These are phyloP conservation scores for Nakazawaea ernobii DNA, from an alignment of 805 yeast genomes.

Conservation along the genomic window DNA sequence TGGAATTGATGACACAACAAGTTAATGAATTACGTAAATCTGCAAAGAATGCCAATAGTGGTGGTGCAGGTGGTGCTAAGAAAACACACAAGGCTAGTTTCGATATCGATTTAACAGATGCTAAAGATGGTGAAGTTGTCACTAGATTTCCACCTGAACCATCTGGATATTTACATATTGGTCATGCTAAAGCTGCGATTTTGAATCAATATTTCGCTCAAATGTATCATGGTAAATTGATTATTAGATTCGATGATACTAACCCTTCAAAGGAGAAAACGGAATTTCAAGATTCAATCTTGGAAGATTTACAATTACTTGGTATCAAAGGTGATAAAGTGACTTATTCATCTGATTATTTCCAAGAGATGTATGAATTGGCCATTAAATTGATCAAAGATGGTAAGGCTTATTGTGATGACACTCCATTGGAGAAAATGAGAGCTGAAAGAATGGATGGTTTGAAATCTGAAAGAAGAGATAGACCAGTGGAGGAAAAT, in stretches of 20 bases:
- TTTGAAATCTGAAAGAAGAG: conserved; percentile 86
- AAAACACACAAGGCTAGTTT: conserved; percentile 91
- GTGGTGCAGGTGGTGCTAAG: conserved; percentile 52
- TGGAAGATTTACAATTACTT: conserved; percentile 84
- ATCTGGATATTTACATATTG: conserved; percentile 97
- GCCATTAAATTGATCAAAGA: conserved; percentile 86
- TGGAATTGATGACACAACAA: conserved; percentile 61
- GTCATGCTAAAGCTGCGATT: conserved; percentile 98
- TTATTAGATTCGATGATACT: conserved; percentile 96
- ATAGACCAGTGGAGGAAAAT: conserved; percentile 89
- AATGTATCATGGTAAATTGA: conserved; percentile 91
- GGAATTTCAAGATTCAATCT: conserved; percentile 90
- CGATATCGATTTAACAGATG: conserved; percentile 88
- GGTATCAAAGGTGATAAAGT: conserved; percentile 90
- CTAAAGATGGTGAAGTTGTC: conserved; percentile 90
- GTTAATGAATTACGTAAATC: conserved; percentile 69
- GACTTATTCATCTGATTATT: conserved; percentile 92
- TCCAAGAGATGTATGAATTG: conserved; percentile 82
- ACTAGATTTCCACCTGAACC: conserved; percentile 99
- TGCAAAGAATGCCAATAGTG: conserved; percentile 39
- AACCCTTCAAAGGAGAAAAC: conserved; percentile 95
- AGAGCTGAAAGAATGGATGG: conserved; percentile 99
- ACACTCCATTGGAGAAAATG: conserved; percentile 91
- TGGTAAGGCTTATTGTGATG: conserved; percentile 97
- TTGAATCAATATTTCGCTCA: conserved; percentile 95